These are phyloP conservation scores for Russula brevipes DNA, from an alignment of 768 basidiomycete genomes.

Conservation along the genomic window DNA sequence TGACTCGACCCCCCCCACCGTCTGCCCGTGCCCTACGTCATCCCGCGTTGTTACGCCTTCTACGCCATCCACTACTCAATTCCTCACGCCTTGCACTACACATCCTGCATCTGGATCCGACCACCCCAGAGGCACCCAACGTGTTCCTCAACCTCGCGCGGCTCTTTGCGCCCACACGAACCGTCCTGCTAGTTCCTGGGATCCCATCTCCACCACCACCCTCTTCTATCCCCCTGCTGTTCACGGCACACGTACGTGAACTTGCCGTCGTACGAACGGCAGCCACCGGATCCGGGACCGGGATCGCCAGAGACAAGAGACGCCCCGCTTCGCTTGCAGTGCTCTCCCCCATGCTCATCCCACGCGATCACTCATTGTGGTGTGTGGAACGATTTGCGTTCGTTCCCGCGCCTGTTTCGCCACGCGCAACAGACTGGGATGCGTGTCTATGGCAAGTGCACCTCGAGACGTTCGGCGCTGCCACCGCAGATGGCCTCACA, in stretches of 20 bases:
- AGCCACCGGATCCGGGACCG: slow-evolving; percentile 25
- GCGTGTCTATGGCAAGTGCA: slow-evolving; percentile 64
- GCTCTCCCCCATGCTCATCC: slow-evolving; percentile 43
- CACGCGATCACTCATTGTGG: slow-evolving; percentile 48
- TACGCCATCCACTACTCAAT: slow-evolving; percentile 15
- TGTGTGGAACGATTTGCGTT: slow-evolving; percentile 54
- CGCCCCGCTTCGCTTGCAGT: slow-evolving; percentile 35
- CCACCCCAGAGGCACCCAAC: slow-evolving; percentile 42
- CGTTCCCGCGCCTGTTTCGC: slow-evolving; percentile 30
- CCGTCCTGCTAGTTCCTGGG: slow-evolving; percentile 50
- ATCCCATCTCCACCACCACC: slow-evolving; percentile 31
- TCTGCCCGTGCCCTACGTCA: not conserved
- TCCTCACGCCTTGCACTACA: slow-evolving; percentile 39
- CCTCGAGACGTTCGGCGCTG: slow-evolving; percentile 46
- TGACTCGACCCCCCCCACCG: not conserved
- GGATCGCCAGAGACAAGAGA: slow-evolving; percentile 27
- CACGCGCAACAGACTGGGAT: slow-evolving; percentile 51
- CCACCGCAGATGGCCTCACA: slow-evolving; percentile 30
- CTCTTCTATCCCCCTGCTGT: not conserved
- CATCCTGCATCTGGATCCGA: slow-evolving; percentile 40
- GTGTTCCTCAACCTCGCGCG: slow-evolving; percentile 58
- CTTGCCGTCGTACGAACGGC: slow-evolving; percentile 27
- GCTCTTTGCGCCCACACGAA: slow-evolving; percentile 47
- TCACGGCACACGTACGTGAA: not conserved
- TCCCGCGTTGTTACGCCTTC: not conserved